phyloP scores from a whole-genome alignment of 176 grass and related monocot species.

The Oryza glumipatula region DNA sequence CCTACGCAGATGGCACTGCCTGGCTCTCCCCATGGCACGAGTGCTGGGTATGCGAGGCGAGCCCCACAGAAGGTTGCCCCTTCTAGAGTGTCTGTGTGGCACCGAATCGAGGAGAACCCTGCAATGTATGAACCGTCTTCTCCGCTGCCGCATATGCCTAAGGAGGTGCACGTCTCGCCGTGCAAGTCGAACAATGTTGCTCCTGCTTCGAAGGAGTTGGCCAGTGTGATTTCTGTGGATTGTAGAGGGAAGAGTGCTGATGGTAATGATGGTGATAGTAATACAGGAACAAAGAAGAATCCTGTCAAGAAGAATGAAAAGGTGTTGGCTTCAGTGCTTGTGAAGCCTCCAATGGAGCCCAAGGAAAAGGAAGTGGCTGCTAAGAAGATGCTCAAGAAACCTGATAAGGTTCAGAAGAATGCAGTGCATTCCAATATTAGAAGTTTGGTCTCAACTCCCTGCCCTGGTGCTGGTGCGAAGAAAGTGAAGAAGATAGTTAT shows the following conservation, averaged over 20 bases:
- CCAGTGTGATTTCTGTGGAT: conserved; percentile 37
- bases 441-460: conserved; percentile 15
- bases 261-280: conserved; percentile 53
- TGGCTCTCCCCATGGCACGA: conserved; percentile 14
- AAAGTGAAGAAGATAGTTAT: conserved; percentile 60
- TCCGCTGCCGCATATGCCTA: background rate
- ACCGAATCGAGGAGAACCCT: conserved; percentile 76
- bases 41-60: conserved; percentile 33
- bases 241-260: conserved; percentile 46
- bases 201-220: conserved; percentile 43
- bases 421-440: conserved; percentile 27
- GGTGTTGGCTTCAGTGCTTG: conserved; percentile 49
- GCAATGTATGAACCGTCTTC: conserved; percentile 40
- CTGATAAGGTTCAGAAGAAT: conserved; percentile 40
- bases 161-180: conserved; percentile 51
- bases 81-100: conserved; percentile 82
- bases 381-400: conserved; percentile 47
- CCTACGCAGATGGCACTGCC: conserved; percentile 22
- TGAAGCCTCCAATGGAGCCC: conserved; percentile 46
- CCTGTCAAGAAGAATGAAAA: conserved; percentile 56
- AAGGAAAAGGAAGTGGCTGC: conserved; percentile 46
- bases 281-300: conserved; percentile 56
- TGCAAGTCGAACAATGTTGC: conserved; percentile 43
- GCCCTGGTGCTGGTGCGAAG: conserved; percentile 40
- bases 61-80: conserved; percentile 50